phyloP scores from a whole-genome alignment of 805 yeast genomes.

The Teunomyces panamensis region DNA sequence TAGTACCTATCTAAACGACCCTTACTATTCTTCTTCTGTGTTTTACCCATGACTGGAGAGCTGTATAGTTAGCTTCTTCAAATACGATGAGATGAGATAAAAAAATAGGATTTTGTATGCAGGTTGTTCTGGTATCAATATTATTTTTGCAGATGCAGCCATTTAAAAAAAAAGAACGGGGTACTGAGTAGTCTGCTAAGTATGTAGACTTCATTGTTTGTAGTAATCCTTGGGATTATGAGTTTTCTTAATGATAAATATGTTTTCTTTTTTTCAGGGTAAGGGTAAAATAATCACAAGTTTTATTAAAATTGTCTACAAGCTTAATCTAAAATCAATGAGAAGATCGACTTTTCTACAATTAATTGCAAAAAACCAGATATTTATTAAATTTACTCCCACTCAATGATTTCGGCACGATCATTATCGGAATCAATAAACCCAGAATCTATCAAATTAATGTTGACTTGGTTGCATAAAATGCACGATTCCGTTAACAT shows the following conservation, averaged over 20 bases:
- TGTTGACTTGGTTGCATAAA: slow-evolving; percentile 71
- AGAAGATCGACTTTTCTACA: too few species aligned
- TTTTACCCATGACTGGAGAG: slow-evolving; percentile 66
- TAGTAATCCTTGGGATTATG: too few species aligned
- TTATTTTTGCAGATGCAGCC: neutral
- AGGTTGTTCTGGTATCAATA: neutral
- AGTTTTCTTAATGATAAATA: too few species aligned
- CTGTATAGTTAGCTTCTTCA: neutral
- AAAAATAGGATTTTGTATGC: neutral
- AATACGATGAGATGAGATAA: slow-evolving; percentile 6
- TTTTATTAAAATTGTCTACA: too few species aligned
- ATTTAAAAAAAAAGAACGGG: too few species aligned
- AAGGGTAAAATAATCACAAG: too few species aligned
- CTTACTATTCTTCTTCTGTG: slow-evolving; percentile 93
- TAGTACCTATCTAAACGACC: slow-evolving; percentile 99
- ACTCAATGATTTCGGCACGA: slow-evolving; percentile 40
- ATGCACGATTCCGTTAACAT: slow-evolving; percentile 65
- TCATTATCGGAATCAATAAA: slow-evolving; percentile 39
- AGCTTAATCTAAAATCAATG: too few species aligned
- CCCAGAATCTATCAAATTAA: slow-evolving; percentile 66
- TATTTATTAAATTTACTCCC: slow-evolving; percentile 35
- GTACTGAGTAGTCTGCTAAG: too few species aligned
- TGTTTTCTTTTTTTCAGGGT: too few species aligned
- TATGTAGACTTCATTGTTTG: too few species aligned
- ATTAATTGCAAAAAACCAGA: too few species aligned